Percentiles rank a stretch among this genome's conserved stretches.
phyloP scores from a whole-genome alignment of 2,329 filamentous ascomycete genomes.

The Claviceps humidiphila region DNA sequence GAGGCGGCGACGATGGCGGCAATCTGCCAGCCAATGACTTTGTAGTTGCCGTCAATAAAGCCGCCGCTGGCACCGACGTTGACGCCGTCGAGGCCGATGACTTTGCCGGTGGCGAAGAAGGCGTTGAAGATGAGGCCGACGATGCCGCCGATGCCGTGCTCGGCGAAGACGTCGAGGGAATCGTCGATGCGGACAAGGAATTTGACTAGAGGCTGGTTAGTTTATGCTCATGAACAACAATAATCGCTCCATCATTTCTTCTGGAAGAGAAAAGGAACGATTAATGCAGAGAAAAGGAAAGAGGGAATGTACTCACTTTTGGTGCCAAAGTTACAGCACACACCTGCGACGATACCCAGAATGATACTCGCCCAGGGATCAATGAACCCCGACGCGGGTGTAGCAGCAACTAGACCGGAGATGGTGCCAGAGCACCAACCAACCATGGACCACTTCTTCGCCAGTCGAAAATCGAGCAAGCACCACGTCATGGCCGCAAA shows the following conservation, averaged over 20 bases:
- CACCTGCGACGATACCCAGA: slow-evolving; percentile 51
- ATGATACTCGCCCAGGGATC: slow-evolving; percentile 54
- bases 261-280: neutral
- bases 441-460: slow-evolving; percentile 80
- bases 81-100: slow-evolving; percentile 64
- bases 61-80: slow-evolving; percentile 56
- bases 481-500: slow-evolving; percentile 91
- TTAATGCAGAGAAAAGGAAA: neutral
- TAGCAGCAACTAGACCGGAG: slow-evolving; percentile 57
- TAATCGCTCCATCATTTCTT: too few relatives aligned
- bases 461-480: slow-evolving; percentile 86
- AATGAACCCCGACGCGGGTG: slow-evolving; percentile 55
- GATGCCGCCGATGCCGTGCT: slow-evolving; percentile 57
- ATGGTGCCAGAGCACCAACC: slow-evolving; percentile 62
- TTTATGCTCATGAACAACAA: too few relatives aligned
- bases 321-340: slow-evolving; percentile 55
- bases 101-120: slow-evolving; percentile 54
- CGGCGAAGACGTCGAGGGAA: slow-evolving; percentile 58
- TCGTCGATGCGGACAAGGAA: slow-evolving; percentile 54
- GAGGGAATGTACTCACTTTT: slow-evolving; percentile 28
- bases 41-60: slow-evolving; percentile 63
- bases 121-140: slow-evolving; percentile 61
- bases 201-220: slow-evolving; percentile 30
- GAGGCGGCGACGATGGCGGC: slow-evolving; percentile 57
- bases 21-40: slow-evolving; percentile 65